Evolutionary conservation across 2,329 filamentous ascomycete species (phyloP), one percentile per base, ranked within the genome.

Genomic region (Apiospora phragmitis): DNA sequence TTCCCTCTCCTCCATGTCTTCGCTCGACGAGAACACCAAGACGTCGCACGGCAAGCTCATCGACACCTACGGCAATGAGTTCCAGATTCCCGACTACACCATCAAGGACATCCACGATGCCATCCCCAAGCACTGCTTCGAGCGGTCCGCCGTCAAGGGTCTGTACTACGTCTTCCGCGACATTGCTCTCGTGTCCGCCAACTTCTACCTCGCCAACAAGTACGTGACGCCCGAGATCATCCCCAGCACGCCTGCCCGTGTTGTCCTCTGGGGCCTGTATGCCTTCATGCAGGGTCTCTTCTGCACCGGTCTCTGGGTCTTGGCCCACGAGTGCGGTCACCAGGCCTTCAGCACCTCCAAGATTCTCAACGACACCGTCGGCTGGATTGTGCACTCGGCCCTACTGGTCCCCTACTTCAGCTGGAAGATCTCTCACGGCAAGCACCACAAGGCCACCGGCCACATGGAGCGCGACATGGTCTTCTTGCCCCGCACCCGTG

Each of bases 401-500:
- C 90, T 98, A 49, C 87, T 98, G 70, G 95, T 99, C 67, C 96
- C 96, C 29, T 99, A 98, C 87, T 99, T 98, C 87, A 97, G 94
- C 81, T 99, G 96, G 96, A 97, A 99, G 86, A 95, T 98, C 84
- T 97, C 94, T 75, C 96, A 99, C 86, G 93, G 94, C 86, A 97
- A 97, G 90, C 96, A 99, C 87, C 96, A 99, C 93, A 98, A 98
- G 89, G 94, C 95, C 74, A 99, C 96, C 49, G 96, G 95, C 77
- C 90, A 99, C 88, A 91, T 99, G 85, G 94, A 97, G 85, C 94
- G 95, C 76, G 96, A 99, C 84, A 99, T 99, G 96, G 96, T 98
- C 74, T 98, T 98, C 81, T 88, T 98, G n/a, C 96, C 96, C 72
- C 94, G 94, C 84, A 97, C 94, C 70, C 92, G 95, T 71, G 90